Base-by-base conservation (phyloP, 2,329 filamentous ascomycete genomes). In the Fusarium haematococcum region DNA sequence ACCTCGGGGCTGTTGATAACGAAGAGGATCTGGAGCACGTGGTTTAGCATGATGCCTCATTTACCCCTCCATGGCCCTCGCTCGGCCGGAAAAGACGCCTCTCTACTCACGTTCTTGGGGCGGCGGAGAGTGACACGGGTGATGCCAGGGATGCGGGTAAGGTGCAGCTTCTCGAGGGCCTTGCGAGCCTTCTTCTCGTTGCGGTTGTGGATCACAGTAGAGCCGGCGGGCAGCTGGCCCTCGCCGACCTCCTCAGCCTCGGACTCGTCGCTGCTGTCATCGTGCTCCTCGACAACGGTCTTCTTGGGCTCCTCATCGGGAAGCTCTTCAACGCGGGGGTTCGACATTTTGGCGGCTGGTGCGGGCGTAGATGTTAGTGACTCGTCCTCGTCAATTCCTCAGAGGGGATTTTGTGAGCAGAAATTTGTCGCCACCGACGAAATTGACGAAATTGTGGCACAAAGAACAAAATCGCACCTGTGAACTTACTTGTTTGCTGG, bases 111-210 rank as follows among this genome's bases (percentile, higher is more conserved):
- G 89, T 98, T 98, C 92, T 99, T 99, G 81, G 97, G 97, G 86
- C 97, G 91, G 87, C 97, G 94, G 83, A 99, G 92, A 78, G 97
- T 99, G 81, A 99, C 97, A 84, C 97, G 93, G 82, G 97, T 99
- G 87, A 99, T 99, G 84, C 97, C 97, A 82, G 94, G 93, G 79
- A 99, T 93, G 83, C 96, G 95, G 90, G 95, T 97, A 84, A 99
- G 89, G 84, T 97, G 95, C 83, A 98, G 92, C 92, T 99, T 99
- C 86, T 95, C 94, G 85, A 99, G 97, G 83, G 95, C 95, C 92
- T 99, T 99, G 88, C 97, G 93, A 81, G 97, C 97, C 93, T 99
- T 99, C 94, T 99, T 99, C 93, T 99, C 97, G 89, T 98, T 98
- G 86, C 97, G 95, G 84, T 95, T 98, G 91, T 98, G 96, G 83